Evolutionary conservation across 179 eudicot species (phyloP).

Genomic region (Carnegiea gigantea): DNA sequence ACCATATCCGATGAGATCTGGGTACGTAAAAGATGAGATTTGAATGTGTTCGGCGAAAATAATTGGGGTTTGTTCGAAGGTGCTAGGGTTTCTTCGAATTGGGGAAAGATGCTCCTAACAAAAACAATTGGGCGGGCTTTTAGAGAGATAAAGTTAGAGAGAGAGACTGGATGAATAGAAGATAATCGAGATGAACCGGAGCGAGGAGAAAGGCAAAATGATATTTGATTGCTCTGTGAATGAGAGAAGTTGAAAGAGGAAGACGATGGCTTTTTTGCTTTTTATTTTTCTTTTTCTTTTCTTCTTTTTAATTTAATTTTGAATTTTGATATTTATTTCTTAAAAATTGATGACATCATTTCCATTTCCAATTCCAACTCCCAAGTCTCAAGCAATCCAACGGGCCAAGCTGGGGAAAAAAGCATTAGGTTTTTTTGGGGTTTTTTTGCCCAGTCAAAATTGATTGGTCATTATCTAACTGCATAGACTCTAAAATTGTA

Average conservation of each 20-base stretch:
- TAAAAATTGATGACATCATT: background rate
- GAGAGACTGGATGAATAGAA: background rate
- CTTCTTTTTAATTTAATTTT: too few species aligned
- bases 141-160: background rate
- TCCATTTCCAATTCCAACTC: too few species aligned
- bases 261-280: background rate
- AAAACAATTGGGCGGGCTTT: slow-evolving; percentile 1
- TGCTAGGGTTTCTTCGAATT: slow-evolving; percentile 27
- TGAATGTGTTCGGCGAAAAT: background rate
- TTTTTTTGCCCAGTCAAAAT: background rate
- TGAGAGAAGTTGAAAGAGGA: background rate
- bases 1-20: slow-evolving; percentile 18
- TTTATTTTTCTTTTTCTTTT: too few species aligned
- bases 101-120: background rate
- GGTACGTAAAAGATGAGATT: slow-evolving; percentile 13
- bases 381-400: too few species aligned
- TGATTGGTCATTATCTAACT: background rate
- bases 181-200: background rate
- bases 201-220: background rate
- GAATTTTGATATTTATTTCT: background rate
- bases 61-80: background rate
- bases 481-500: too few species aligned
- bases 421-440: background rate
- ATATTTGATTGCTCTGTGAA: background rate
- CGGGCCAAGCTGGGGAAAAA: too few species aligned